A percentile compares a stretch with the other conserved stretches of the same genome.
Conservation (phyloP, 352 stramenopile genomes). For the Blastocystis hominis region DNA sequence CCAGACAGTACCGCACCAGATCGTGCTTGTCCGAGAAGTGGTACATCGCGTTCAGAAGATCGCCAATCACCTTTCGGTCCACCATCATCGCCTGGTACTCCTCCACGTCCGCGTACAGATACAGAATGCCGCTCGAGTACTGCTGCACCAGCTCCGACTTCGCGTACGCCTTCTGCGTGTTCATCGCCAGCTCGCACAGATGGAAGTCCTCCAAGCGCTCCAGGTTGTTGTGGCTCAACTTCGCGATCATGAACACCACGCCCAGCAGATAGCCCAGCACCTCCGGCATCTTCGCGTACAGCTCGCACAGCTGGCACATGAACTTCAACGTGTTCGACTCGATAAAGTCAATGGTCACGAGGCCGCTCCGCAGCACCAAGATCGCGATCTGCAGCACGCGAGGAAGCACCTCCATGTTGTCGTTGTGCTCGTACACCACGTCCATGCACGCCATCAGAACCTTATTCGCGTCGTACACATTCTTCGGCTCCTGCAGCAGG, state of each 20-base stretch:
- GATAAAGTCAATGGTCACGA: constrained; percentile 18
- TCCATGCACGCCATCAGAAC: constrained; percentile 39
- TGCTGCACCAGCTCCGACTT: constrained; percentile 53
- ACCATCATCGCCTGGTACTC: constrained; percentile 30
- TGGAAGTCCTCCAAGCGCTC: constrained; percentile 25
- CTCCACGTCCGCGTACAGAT: constrained; percentile 34
- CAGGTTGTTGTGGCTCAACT: neutral
- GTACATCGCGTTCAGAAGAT: constrained; percentile 40
- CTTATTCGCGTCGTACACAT: constrained; percentile 38
- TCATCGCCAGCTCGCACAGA: constrained; percentile 21
- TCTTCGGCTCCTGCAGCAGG: neutral
- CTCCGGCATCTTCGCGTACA: constrained; percentile 40
- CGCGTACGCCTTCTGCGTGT: constrained; percentile 45
- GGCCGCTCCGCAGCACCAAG: constrained; percentile 5
- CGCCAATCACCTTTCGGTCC: neutral
- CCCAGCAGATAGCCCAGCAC: constrained; percentile 42
- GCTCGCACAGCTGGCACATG: constrained; percentile 39
- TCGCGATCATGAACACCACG: constrained; percentile 38
- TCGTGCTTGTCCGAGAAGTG: constrained; percentile 46
- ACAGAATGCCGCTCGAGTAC: constrained; percentile 12
- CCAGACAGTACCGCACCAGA: constrained; percentile 50
- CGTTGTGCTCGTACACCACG: constrained; percentile 15
- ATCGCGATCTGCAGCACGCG: constrained; percentile 23
- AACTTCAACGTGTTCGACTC: constrained; percentile 11
- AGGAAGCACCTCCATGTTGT: constrained; percentile 32